Evolutionary conservation across 345 rosid genomes (phyloP).

Genomic region (Brassica cretica): DNA sequence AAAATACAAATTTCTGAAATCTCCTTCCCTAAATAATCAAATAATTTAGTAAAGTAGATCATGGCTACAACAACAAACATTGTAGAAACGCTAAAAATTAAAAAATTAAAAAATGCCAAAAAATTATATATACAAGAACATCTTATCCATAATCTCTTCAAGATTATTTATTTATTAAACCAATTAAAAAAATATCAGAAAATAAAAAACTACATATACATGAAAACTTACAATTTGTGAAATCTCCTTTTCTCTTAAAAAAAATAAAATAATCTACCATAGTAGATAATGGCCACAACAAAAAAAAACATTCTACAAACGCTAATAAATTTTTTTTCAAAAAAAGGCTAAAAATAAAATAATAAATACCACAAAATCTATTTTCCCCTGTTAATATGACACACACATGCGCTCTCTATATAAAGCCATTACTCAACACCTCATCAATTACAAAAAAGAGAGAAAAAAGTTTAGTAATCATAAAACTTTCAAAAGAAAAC

Average conservation of each 20-base stretch:
- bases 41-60: not conserved
- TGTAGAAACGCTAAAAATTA: not conserved
- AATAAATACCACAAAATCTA: not conserved
- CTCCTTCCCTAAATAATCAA: not conserved
- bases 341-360: not conserved
- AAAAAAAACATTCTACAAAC: conserved; percentile 7
- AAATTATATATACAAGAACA: not conserved
- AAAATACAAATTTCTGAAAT: not conserved
- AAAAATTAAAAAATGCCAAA: not conserved
- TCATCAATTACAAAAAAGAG: not conserved
- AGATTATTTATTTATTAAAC: no score
- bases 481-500: not conserved
- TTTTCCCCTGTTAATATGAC: not conserved
- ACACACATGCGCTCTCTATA: conserved; percentile 31
- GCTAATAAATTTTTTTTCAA: not conserved
- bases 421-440: conserved; percentile 27
- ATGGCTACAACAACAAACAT: not conserved
- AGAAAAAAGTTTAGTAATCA: not conserved
- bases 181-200: not conserved
- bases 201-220: not conserved
- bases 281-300: conserved; percentile 1
- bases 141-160: not conserved
- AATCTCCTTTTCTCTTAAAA: not conserved
- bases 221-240: not conserved
- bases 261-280: no score